These are phyloP conservation scores for Penicillium lividum DNA, from an alignment of 495 filamentous ascomycete genomes.

Conservation along the genomic window DNA sequence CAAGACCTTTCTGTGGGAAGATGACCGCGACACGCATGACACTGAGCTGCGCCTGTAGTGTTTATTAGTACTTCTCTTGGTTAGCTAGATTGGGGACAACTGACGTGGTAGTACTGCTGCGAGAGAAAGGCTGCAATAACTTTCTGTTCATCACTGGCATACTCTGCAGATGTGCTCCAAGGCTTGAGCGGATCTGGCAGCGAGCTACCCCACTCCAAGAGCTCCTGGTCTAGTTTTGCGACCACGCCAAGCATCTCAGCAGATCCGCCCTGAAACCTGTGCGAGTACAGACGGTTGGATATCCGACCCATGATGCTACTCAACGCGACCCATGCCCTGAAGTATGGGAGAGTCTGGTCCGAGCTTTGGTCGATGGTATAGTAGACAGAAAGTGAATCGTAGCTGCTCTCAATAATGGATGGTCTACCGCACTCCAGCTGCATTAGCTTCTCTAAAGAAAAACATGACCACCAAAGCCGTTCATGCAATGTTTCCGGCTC, in stretches of 20 bases:
- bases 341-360: neutral
- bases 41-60: slow-evolving; percentile 11
- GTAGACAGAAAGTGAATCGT: neutral
- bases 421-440: slow-evolving; percentile 5
- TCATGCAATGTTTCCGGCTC: neutral
- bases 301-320: slow-evolving; percentile 10
- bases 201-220: neutral
- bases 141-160: neutral
- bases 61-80: neutral
- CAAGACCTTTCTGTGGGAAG: slow-evolving; percentile 8
- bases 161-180: neutral
- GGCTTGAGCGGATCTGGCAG: slow-evolving; percentile 1
- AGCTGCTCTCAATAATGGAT: slow-evolving; percentile 4
- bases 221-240: neutral
- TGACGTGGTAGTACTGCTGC: slow-evolving; percentile 3
- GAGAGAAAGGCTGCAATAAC: neutral
- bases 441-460: slow-evolving; percentile 2
- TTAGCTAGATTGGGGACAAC: neutral
- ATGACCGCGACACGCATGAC: slow-evolving; percentile 10
- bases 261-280: slow-evolving; percentile 11
- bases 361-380: neutral
- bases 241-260: slow-evolving; percentile 11
- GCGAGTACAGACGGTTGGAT: slow-evolving; percentile 9
- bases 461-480: slow-evolving; percentile 5
- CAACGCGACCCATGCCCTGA: slow-evolving; percentile 4